Evolutionary conservation across 345 rosid species (phyloP).

Genomic region (Clarkia xantiana): DNA sequence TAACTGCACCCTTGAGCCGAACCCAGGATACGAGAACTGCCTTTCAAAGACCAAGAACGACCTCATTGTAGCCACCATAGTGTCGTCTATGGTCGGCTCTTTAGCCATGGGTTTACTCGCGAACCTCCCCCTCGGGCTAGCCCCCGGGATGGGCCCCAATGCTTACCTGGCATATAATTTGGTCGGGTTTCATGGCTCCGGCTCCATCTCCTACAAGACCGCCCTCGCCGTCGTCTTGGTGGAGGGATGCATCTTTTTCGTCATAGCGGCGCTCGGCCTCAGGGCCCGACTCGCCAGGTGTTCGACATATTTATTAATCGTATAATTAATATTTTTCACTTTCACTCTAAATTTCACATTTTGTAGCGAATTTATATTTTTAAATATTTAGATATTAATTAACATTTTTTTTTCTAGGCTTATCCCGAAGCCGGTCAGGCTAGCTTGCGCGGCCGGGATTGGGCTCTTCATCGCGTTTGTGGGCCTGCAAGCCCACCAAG

Average conservation of each 20-base stretch:
- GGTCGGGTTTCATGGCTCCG: constrained; percentile 77
- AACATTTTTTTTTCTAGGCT: too few species aligned
- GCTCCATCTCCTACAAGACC: constrained; percentile 46
- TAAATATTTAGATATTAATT: too few species aligned
- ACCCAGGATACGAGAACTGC: constrained; percentile 51
- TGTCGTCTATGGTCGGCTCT: constrained; percentile 64
- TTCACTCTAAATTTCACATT: too few species aligned
- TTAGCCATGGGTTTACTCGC: constrained; percentile 71
- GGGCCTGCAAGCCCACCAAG: constrained; percentile 70
- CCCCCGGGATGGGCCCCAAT: constrained; percentile 87
- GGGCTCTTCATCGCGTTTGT: constrained; percentile 83
- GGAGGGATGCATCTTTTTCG: constrained; percentile 54
- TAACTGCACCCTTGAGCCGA: constrained; percentile 39
- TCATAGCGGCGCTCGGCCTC: constrained; percentile 44
- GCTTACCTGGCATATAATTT: constrained; percentile 69
- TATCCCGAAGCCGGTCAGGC: constrained; percentile 50
- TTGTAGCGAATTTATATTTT: too few species aligned
- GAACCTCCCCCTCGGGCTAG: constrained; percentile 71
- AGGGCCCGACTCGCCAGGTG: constrained; percentile 48
- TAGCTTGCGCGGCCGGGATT: constrained; percentile 54
- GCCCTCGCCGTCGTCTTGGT: constrained; percentile 60
- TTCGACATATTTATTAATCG: too few species aligned
- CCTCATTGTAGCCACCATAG: constrained; percentile 59
- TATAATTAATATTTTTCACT: too few species aligned
- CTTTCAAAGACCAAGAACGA: constrained; percentile 47